Conservation (phyloP, 2,329 filamentous ascomycete genomes). For the Diaporthe ilicicola region DNA sequence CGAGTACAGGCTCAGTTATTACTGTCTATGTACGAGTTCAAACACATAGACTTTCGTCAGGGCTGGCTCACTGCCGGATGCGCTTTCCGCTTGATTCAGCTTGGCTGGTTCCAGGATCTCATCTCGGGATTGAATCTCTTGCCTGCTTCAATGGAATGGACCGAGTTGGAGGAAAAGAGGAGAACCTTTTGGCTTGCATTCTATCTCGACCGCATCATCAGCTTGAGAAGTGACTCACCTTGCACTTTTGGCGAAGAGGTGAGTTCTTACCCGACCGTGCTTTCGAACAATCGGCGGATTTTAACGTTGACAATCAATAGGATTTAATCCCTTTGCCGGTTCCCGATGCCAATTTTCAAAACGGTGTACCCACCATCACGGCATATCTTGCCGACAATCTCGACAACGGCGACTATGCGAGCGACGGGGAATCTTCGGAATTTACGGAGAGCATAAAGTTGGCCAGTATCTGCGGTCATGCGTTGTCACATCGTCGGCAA, state of each 20-base stretch:
- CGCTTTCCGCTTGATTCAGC: not conserved
- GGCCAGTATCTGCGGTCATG: not conserved
- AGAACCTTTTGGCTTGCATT: not conserved
- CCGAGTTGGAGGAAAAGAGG: not conserved
- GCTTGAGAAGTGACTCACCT: not conserved
- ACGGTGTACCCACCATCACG: not conserved
- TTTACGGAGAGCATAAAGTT: not conserved
- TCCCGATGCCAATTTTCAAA: not conserved
- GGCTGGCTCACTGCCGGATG: not conserved
- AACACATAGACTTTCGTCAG: not conserved
- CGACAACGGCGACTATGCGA: not conserved
- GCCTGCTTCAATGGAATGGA: not conserved
- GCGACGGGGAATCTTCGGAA: not conserved
- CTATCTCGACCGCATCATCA: not conserved
- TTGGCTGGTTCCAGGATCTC: not conserved
- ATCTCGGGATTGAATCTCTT: not conserved
- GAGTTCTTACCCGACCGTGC: not conserved
- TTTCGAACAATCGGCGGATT: not conserved
- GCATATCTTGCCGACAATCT: not conserved
- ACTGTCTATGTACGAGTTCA: not conserved
- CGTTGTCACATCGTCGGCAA: not conserved
- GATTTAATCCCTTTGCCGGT: not conserved
- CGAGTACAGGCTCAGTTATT: not conserved
- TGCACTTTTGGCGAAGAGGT: constrained; percentile 1
- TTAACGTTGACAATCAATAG: not conserved